These are phyloP conservation scores for Pestalotiopsis sp. DNA, from an alignment of 2,329 filamentous ascomycete genomes.

Conservation along the genomic window DNA sequence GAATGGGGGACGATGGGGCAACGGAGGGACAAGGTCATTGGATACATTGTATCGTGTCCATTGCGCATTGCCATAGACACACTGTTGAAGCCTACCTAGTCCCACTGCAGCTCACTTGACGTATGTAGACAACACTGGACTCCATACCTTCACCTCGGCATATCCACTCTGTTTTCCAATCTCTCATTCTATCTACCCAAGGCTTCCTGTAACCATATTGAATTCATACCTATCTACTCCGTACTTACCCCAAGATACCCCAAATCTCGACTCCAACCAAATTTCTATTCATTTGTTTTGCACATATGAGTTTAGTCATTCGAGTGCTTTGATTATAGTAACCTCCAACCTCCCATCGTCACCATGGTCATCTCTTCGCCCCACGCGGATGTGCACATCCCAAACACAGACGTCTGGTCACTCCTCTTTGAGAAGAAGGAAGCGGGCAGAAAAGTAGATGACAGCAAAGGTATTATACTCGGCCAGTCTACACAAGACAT, in stretches of 20 bases:
- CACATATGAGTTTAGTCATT: not conserved
- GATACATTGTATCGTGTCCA: not conserved
- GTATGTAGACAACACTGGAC: not conserved
- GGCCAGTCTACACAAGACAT: not conserved
- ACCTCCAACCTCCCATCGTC: slow-evolving; percentile 15
- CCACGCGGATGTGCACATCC: slow-evolving; percentile 69
- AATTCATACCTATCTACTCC: not conserved
- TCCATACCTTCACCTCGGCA: not conserved
- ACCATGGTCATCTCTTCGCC: slow-evolving; percentile 73
- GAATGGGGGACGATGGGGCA: no score
- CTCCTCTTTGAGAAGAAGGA: slow-evolving; percentile 75
- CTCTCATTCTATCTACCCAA: not conserved
- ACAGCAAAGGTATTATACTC: slow-evolving; percentile 71
- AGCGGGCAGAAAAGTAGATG: slow-evolving; percentile 56
- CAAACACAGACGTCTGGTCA: slow-evolving; percentile 76
- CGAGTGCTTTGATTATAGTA: not conserved
- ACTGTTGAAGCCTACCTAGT: not conserved
- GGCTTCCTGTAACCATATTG: not conserved
- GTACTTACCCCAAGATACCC: not conserved
- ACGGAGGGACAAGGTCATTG: not conserved
- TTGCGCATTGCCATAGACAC: not conserved
- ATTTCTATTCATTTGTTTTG: not conserved
- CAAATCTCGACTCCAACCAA: not conserved
- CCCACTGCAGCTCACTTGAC: not conserved
- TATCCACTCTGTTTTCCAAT: not conserved